Evolutionary conservation across 148 eudicot species (phyloP).

Genomic region (Cornus suecica): DNA sequence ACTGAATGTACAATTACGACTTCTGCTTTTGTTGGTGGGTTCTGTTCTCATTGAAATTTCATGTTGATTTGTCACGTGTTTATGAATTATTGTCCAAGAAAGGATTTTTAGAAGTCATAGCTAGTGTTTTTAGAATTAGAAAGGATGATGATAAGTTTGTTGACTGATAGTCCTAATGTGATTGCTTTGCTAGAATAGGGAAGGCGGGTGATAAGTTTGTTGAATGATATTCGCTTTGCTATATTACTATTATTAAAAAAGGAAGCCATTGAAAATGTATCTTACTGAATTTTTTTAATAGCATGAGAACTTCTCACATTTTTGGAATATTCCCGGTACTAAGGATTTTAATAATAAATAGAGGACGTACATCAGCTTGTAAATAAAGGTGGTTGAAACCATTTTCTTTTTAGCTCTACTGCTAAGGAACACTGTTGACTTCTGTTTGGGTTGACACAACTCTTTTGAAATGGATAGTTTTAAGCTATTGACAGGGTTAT

Average conservation of each 20-base stretch:
- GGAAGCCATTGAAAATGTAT: no score
- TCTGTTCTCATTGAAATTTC: conserved; percentile 29
- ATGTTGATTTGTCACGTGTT: conserved; percentile 17
- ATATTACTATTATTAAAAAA: no score
- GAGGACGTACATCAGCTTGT: no score
- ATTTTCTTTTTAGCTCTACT: background rate
- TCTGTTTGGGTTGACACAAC: background rate
- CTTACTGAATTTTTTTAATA: no score
- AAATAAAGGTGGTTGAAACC: no score
- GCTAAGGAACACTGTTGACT: background rate
- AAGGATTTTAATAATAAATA: no score
- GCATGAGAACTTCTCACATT: no score
- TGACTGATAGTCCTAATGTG: background rate
- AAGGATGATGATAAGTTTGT: no score
- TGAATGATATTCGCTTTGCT: no score
- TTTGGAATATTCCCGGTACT: no score
- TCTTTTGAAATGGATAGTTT: background rate
- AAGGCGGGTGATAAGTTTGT: no score
- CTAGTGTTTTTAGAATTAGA: background rate
- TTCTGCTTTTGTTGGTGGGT: conserved; percentile 47
- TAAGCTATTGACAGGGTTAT: background rate
- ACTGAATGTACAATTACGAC: conserved; percentile 25
- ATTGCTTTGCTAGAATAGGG: background rate
- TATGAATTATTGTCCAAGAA: background rate
- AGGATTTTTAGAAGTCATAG: background rate